phyloP scores from a whole-genome alignment of 768 basidiomycete species.

The Tephrocybe rancida region DNA sequence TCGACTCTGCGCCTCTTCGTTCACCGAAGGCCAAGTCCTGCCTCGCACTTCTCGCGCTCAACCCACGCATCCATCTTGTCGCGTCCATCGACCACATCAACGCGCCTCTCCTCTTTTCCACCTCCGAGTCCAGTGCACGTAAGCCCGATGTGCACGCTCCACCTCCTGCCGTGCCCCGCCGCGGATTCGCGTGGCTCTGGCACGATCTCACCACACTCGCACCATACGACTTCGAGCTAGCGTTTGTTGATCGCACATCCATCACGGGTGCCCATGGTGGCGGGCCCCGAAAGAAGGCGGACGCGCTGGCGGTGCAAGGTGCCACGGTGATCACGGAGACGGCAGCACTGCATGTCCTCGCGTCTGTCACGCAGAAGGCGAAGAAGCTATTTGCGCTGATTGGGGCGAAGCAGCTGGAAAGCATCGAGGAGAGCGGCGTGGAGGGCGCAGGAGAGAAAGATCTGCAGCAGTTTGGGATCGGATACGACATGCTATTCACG shows the following conservation, averaged over 20 bases:
- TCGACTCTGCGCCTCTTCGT: slow-evolving; percentile 78
- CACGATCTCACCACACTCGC: slow-evolving; percentile 89
- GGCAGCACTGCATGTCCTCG: slow-evolving; percentile 78
- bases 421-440: slow-evolving; percentile 44
- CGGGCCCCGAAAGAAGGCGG: slow-evolving; percentile 35
- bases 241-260: slow-evolving; percentile 64
- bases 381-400: slow-evolving; percentile 80
- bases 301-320: slow-evolving; percentile 29
- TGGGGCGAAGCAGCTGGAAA: slow-evolving; percentile 66
- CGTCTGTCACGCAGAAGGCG: slow-evolving; percentile 86
- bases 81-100: slow-evolving; percentile 89
- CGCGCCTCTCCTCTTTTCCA: slow-evolving; percentile 81
- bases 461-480: slow-evolving; percentile 56
- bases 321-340: slow-evolving; percentile 64
- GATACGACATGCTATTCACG: slow-evolving; percentile 71
- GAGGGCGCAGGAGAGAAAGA: slow-evolving; percentile 31
- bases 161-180: slow-evolving; percentile 26
- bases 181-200: slow-evolving; percentile 79
- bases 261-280: slow-evolving; percentile 54
- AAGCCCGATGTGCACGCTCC: slow-evolving; percentile 35
- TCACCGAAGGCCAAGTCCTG: slow-evolving; percentile 60
- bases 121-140: slow-evolving; percentile 61
- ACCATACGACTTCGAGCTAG: slow-evolving; percentile 80
- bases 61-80: slow-evolving; percentile 76
- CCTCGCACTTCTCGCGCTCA: slow-evolving; percentile 73